Base-by-base conservation (phyloP, 805 yeast genomes). In the Candida pseudofarinosa region DNA sequence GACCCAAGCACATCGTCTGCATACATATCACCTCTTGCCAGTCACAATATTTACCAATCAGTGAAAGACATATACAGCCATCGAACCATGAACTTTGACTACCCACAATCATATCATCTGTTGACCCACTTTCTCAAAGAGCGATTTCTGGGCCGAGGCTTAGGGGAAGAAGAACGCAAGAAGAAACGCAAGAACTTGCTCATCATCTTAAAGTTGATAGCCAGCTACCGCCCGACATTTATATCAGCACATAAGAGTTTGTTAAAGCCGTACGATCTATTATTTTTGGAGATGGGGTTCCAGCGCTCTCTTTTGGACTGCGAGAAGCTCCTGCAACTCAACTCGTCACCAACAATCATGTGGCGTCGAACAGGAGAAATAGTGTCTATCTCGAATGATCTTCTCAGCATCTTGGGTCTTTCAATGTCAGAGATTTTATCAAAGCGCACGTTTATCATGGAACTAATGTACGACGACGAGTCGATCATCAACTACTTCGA, bases 321-420 rank as follows among this genome's bases (percentile, higher is more conserved):
- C 65, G 66, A 69, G 59, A 65, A 67, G 45, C 62, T 73, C 12
- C 56, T 64, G 37, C 65, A 69, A 17, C 54, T 81, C 44, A 80
- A 84, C 15, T 83, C 89, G 8, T 79, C 87, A 1, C 95, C 95
- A 1, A 83, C 91, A 2, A 80, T 85, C 14, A 82, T 86, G 49
- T 87, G 95, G 95, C 71, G 95, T 53, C 67, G 95, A 33, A 84
- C 95, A 0, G 95, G 95, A 7, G 95, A 87, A 57, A 81, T 88
- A 34, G 89, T 85, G 8, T 86, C 86, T 6, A 78, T 85, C 7
- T 83, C 89, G 4, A 80, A 82, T 48, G 93, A 86, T 53, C 78
- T 87, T 54, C 77, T 85, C 23, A 77, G 81, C 3, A 65, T 87
- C 48, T 77, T 90, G 4, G 86, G 88, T 1, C 79, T 81, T 59